phyloP scores from a whole-genome alignment of 176 grass and related monocot species.

The Oryza glaberrima region DNA sequence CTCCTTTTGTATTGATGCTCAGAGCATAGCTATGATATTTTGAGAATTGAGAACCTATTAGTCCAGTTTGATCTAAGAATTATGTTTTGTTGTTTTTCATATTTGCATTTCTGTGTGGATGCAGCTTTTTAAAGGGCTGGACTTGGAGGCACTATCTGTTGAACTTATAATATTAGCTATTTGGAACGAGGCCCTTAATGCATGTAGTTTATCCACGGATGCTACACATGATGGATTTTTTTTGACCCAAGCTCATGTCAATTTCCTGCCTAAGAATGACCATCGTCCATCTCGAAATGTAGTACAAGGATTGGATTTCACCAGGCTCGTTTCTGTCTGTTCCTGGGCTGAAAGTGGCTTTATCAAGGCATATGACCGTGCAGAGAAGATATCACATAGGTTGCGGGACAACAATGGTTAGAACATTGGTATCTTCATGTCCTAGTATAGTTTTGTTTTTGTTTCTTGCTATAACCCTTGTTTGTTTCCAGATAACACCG shows the following conservation, averaged over 20 bases:
- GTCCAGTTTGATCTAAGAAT: slow-evolving; percentile 8
- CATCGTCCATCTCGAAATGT: slow-evolving; percentile 29
- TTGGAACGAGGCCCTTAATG: slow-evolving; percentile 65
- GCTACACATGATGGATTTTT: slow-evolving; percentile 30
- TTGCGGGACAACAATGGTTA: slow-evolving; percentile 55
- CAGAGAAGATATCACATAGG: slow-evolving; percentile 63
- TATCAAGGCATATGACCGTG: slow-evolving; percentile 70
- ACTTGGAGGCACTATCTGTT: slow-evolving; percentile 68
- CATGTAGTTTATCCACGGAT: slow-evolving; percentile 51
- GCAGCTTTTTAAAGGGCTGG: slow-evolving; percentile 54
- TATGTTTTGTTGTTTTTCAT: background rate
- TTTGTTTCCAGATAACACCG: slow-evolving; percentile 53
- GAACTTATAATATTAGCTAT: slow-evolving; percentile 67
- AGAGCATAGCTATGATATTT: background rate
- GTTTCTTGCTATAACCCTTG: background rate
- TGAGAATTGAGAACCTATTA: slow-evolving; percentile 22
- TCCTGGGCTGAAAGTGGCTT: slow-evolving; percentile 73
- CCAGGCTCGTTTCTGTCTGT: slow-evolving; percentile 39
- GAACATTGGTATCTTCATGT: slow-evolving; percentile 20
- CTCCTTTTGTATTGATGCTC: background rate
- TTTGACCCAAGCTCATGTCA: slow-evolving; percentile 11
- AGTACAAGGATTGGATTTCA: slow-evolving; percentile 51
- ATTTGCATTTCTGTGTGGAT: slow-evolving; percentile 25
- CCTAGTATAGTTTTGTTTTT: slow-evolving; percentile 15
- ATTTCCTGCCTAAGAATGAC: slow-evolving; percentile 35